phyloP scores from a whole-genome alignment of 441 rosid genomes.

The Raphanus hybrid region DNA sequence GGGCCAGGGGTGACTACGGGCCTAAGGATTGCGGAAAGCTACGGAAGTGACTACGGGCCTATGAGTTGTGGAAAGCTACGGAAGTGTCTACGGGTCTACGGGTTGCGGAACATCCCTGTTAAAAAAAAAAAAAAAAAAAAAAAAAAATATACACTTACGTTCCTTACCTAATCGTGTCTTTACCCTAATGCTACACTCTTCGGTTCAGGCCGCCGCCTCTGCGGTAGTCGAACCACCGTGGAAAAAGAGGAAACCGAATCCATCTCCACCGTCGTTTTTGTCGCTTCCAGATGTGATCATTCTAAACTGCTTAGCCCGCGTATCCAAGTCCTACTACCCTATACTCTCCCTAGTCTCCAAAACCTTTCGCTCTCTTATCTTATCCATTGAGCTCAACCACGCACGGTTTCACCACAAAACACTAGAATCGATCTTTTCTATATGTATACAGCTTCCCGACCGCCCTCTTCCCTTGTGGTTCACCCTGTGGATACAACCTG shows the following conservation, averaged over 20 bases:
- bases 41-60: too few species aligned
- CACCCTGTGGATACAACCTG: background rate
- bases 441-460: background rate
- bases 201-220: background rate
- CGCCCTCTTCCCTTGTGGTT: background rate
- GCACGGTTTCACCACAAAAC: background rate
- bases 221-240: background rate
- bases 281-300: background rate
- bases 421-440: background rate
- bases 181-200: background rate
- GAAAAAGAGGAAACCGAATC: background rate
- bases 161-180: background rate
- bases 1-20: too few species aligned
- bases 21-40: too few species aligned
- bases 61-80: too few species aligned
- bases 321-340: background rate
- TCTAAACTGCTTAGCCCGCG: background rate
- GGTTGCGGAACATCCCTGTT: too few species aligned
- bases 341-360: background rate
- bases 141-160: background rate
- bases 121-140: too few species aligned
- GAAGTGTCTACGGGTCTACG: too few species aligned
- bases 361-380: constrained; percentile 1
- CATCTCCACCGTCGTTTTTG: background rate
- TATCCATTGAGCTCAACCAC: background rate